phyloP scores from a whole-genome alignment of 2,329 filamentous ascomycete genomes.

The Hypocreales sp. region DNA sequence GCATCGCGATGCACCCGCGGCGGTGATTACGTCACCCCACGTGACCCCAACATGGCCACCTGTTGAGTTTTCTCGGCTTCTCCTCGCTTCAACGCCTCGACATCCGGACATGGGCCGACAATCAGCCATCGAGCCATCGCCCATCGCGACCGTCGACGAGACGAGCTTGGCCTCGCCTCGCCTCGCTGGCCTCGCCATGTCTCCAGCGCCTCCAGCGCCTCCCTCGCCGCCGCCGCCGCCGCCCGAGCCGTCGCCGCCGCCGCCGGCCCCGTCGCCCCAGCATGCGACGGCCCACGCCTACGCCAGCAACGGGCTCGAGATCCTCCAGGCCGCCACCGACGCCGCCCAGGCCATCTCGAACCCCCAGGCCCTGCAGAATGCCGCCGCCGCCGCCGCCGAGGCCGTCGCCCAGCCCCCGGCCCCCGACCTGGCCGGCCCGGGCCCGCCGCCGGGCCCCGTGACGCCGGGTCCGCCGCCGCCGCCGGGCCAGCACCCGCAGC shows the following conservation, averaged over 20 bases:
- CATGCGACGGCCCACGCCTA: constrained; percentile 23
- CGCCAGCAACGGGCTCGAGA: constrained; percentile 29
- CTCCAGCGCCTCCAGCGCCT: constrained; percentile 10
- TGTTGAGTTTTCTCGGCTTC: too few species aligned
- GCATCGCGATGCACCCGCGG: too few species aligned
- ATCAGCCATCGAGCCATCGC: constrained; percentile 21
- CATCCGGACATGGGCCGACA: constrained; percentile 26
- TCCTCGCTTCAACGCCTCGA: constrained; percentile 22
- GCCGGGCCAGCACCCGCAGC: constrained; percentile 1
- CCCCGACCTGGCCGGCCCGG: constrained; percentile 1
- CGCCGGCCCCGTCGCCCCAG: too few species aligned
- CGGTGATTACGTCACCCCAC: too few species aligned
- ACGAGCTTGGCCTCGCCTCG: too few species aligned
- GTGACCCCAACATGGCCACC: too few species aligned
- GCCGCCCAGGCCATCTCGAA: constrained; percentile 24
- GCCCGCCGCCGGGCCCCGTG: constrained; percentile 4
- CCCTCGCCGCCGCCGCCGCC: constrained; percentile 9
- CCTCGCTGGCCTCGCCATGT: too few species aligned
- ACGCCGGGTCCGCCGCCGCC: constrained; percentile 6
- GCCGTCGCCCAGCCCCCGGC: constrained; percentile 11
- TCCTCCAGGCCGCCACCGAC: constrained; percentile 28
- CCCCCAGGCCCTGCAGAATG: constrained; percentile 22
- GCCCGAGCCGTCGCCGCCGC: too few species aligned
- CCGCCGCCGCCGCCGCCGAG: constrained; percentile 19
- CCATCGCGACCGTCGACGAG: constrained; percentile 1